These are phyloP conservation scores for Canna indica DNA, from an alignment of 176 grass and related monocot species.

Conservation along the genomic window DNA sequence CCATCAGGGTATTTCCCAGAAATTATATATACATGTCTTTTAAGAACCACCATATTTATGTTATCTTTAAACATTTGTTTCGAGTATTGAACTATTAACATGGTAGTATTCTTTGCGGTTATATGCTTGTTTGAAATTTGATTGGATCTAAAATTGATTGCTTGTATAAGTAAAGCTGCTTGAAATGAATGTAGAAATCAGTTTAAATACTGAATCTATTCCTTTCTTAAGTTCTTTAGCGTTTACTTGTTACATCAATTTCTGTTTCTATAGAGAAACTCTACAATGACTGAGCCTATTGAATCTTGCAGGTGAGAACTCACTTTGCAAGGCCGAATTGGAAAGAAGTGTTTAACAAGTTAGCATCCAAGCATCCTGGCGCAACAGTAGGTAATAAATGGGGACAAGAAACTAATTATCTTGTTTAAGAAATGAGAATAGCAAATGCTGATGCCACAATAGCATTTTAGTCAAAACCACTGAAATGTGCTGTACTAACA, in stretches of 20 bases:
- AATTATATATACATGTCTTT: too few relatives aligned
- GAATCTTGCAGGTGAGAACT: conserved; percentile 62
- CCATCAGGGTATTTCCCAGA: neutral
- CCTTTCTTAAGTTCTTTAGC: too few relatives aligned
- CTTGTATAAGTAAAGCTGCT: too few relatives aligned
- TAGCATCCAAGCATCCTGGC: conserved; percentile 75
- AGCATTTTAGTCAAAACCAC: too few relatives aligned
- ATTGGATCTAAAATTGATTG: neutral
- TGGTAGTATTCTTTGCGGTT: too few relatives aligned
- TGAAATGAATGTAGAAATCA: too few relatives aligned
- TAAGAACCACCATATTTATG: too few relatives aligned
- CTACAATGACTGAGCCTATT: neutral
- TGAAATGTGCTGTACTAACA: too few relatives aligned
- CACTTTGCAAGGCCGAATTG: conserved; percentile 97
- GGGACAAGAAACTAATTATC: neutral
- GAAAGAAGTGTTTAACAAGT: conserved; percentile 81
- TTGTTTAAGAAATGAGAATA: neutral
- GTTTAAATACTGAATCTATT: too few relatives aligned
- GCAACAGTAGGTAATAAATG: conserved; percentile 70
- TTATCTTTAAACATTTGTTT: too few relatives aligned
- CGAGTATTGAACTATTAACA: too few relatives aligned
- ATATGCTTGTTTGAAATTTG: neutral
- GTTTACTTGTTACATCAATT: neutral
- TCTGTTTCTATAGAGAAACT: neutral
- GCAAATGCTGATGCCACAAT: too few relatives aligned